These are phyloP conservation scores for Marasmius sp. DNA, from an alignment of 1,284 basidiomycete genomes.

Conservation along the genomic window DNA sequence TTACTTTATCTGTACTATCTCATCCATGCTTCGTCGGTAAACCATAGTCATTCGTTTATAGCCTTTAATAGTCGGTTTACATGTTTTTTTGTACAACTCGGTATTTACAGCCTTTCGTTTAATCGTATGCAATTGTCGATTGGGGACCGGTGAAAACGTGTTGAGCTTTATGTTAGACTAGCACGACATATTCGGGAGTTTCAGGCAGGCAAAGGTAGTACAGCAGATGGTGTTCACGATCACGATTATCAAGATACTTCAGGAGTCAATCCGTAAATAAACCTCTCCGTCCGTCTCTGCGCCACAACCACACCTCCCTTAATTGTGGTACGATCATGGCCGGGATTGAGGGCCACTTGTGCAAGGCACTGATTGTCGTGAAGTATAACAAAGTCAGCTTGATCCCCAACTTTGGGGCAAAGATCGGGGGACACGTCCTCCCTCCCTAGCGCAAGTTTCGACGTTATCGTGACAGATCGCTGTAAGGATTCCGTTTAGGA, in stretches of 20 bases:
- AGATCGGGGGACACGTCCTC: constrained; percentile 26
- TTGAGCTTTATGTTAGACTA: no score
- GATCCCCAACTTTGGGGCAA: constrained; percentile 37
- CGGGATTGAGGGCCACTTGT: constrained; percentile 49
- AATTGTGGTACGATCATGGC: constrained; percentile 42
- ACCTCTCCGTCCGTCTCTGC: constrained; percentile 23
- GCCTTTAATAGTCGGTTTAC: no score
- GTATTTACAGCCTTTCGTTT: no score
- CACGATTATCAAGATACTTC: neutral
- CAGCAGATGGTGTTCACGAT: neutral
- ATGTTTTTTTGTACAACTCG: no score
- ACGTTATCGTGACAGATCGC: constrained; percentile 46
- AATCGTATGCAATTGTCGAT: no score
- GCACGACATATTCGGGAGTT: no score
- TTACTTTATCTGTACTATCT: neutral
- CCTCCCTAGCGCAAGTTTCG: constrained; percentile 47
- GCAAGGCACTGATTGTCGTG: constrained; percentile 47
- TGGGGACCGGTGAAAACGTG: no score
- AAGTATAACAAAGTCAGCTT: constrained; percentile 61
- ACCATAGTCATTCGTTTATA: no score
- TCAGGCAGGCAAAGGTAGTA: no score
- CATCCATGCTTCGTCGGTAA: neutral
- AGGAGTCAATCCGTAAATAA: neutral
- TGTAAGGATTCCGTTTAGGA: constrained; percentile 18
- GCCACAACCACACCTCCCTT: constrained; percentile 34